Evolutionary conservation across 352 stramenopile genomes (phyloP), one percentile per base, ranked within the genome.

Genomic region (Aphanomyces stellatus): DNA sequence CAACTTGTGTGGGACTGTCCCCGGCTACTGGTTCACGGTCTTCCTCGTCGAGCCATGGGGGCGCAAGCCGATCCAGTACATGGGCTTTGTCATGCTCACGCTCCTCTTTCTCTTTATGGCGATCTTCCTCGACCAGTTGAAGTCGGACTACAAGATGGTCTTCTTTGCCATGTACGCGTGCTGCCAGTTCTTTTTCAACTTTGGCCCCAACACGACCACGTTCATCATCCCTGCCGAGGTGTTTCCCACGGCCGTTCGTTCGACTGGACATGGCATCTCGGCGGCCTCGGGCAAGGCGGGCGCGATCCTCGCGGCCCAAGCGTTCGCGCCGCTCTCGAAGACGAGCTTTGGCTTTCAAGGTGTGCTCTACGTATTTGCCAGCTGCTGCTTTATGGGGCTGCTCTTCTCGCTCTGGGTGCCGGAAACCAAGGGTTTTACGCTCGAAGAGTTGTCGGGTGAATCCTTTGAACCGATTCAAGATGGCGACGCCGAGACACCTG

Each of bases 151-250:
- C 63, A 73, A 55, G 43, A 68, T 71, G 42, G 27, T 80, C 11
- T 82, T 83, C 55, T 71, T 83, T 30, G 72, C 79, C 59, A 77
- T 83, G 62, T 80, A 82, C 71, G 64, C 72, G 59, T 76, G 84
- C 56, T 72, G 76, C 51, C 74, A 82, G 66, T 82, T 85, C 71
- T 82, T 81, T 62, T 82, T 82, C 70, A 82, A 86, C 65, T 91
- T 68, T 46, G 82, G 81, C 3, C 82, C 82, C 51, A 88, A 88
- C 71, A 74, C 78, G 40, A 94, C 87, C n/a, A 96, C 87, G n/a
- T 96, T 94, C 73, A 81, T 96, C 60, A 89, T 94, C 68, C 84
- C 87, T 2, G 80, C 85, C 4, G 87, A 94, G 70, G 75, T 91
- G 2, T 93, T 94, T 70, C 85, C 85, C 2, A 94, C 85, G 41